Base-by-base conservation (phyloP, 1,284 basidiomycete genomes). In the Puccinia polysora region DNA sequence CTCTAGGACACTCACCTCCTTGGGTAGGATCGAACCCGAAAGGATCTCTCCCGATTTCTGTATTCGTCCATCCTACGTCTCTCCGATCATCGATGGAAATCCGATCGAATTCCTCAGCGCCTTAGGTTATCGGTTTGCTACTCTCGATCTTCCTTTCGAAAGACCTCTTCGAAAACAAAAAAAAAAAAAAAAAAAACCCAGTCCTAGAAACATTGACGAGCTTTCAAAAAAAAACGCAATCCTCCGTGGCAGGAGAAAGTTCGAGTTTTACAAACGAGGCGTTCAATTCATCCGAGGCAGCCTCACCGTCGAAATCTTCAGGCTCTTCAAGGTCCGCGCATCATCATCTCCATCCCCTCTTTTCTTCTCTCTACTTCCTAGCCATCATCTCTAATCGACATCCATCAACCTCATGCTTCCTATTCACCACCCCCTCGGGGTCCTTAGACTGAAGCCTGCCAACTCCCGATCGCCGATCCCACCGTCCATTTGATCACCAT, bases 31-130 rank as follows among this genome's bases (percentile, higher is more conserved):
- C 50, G 69, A 71, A 47, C 50, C 69, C n/a, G 69, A 71, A 56
- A 20, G 69, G n/a, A 25, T 71, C 12, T 71, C 69, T n/a, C 69
- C 69, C 23, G 69, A 71, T 4, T 71, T 64, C 38, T 55, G 40
- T 18, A 63, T 63, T 18, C n/a, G 69, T n/a, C 69, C 69, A 3
- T 34, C 28, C 14, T 53, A 71, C 69, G 34, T 38, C 25, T 62
- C 59, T 40, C 59, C 69, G 28, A 60, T 71, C 49, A 14, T 63
- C n/a, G 49, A 60, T 25, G 69, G 69, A 3, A 50, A 71, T 32
- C 69, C 69, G 18, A 50, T 71, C 50, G 59, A 71, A 23, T 71
- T 71, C 34, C 8, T 53, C 8, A 55, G 59, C 36, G 69, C 69
- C 38, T 52, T 71, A 20, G 69, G 69, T 8, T 71, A 63, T 34